These are phyloP conservation scores for Pythium diclinum DNA, from an alignment of 352 stramenopile species.

Conservation along the genomic window DNA sequence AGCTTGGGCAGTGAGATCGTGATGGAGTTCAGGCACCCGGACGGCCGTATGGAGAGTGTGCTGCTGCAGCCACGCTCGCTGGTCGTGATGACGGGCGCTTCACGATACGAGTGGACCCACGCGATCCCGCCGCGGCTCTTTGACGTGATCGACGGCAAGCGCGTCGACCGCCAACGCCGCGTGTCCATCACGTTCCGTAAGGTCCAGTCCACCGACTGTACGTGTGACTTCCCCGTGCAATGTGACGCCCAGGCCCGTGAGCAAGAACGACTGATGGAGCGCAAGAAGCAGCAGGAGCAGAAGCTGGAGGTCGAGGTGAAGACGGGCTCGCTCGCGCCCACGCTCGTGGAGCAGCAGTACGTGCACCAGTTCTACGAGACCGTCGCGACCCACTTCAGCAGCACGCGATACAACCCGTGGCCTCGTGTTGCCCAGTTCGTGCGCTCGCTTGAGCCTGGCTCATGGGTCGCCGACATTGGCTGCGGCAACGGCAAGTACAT, in stretches of 20 bases:
- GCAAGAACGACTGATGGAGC: slow-evolving; percentile 9
- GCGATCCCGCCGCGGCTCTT: slow-evolving; percentile 79
- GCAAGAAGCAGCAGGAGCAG: slow-evolving; percentile 11
- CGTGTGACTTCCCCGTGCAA: slow-evolving; percentile 64
- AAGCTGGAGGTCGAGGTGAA: slow-evolving; percentile 11
- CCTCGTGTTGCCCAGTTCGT: slow-evolving; percentile 72
- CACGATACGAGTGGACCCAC: slow-evolving; percentile 88
- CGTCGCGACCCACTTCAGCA: slow-evolving; percentile 79
- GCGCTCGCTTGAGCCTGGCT: slow-evolving; percentile 45
- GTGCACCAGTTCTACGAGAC: slow-evolving; percentile 88
- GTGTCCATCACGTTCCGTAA: slow-evolving; percentile 89
- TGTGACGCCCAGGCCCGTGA: slow-evolving; percentile 46
- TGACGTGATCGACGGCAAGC: slow-evolving; percentile 79
- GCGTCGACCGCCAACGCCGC: slow-evolving; percentile 58
- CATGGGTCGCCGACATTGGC: slow-evolving; percentile 75
- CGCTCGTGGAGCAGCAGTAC: slow-evolving; percentile 71
- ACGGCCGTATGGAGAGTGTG: slow-evolving; percentile 55
- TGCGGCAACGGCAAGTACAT: slow-evolving; percentile 90
- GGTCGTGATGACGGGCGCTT: slow-evolving; percentile 78
- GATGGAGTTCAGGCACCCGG: slow-evolving; percentile 80
- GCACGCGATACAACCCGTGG: slow-evolving; percentile 85
- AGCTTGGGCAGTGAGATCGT: slow-evolving; percentile 78
- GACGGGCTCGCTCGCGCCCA: slow-evolving; percentile 43
- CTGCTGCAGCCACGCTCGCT: slow-evolving; percentile 71
- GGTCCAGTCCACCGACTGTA: slow-evolving; percentile 62